phyloP scores from a whole-genome alignment of 2,329 filamentous ascomycete genomes.

The Alternaria ethzedia region DNA sequence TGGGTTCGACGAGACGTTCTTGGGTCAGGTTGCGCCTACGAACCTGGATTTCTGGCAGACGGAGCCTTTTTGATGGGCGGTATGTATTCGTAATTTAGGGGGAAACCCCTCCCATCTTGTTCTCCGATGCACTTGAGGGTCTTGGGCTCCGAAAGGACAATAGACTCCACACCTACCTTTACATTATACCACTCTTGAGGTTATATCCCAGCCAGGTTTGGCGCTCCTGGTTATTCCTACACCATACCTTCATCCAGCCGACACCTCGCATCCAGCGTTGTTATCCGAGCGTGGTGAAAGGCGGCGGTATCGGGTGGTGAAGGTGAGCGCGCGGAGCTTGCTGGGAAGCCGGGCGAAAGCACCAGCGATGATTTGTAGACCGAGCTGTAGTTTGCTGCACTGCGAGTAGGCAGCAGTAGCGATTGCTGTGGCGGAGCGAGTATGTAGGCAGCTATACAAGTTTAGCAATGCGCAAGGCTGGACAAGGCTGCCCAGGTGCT shows the following conservation, averaged over 20 bases:
- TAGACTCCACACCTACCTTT: neutral
- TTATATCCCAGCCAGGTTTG: neutral
- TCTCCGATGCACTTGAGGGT: neutral
- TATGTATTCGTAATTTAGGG: neutral
- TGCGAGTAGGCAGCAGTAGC: constrained; percentile 1
- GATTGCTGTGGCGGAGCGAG: constrained; percentile 1
- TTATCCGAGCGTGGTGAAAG: neutral
- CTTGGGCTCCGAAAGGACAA: too few species aligned
- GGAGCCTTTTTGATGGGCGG: constrained; percentile 23
- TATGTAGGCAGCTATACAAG: constrained; percentile 13
- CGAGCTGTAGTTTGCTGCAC: neutral
- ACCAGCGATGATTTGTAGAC: neutral
- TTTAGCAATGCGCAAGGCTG: constrained; percentile 9
- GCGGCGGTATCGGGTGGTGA: neutral
- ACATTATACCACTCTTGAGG: neutral
- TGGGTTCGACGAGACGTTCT: constrained; percentile 41
- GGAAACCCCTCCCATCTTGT: neutral
- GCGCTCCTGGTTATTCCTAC: neutral
- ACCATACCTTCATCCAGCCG: neutral
- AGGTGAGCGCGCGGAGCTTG: neutral
- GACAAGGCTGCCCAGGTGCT: constrained; percentile 7
- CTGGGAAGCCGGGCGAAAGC: neutral
- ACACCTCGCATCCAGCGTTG: neutral
- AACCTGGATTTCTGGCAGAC: constrained; percentile 41
- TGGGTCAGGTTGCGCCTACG: constrained; percentile 36